phyloP scores from a whole-genome alignment of 73 alveolate genomes.

The Tetrahymena borealis region DNA sequence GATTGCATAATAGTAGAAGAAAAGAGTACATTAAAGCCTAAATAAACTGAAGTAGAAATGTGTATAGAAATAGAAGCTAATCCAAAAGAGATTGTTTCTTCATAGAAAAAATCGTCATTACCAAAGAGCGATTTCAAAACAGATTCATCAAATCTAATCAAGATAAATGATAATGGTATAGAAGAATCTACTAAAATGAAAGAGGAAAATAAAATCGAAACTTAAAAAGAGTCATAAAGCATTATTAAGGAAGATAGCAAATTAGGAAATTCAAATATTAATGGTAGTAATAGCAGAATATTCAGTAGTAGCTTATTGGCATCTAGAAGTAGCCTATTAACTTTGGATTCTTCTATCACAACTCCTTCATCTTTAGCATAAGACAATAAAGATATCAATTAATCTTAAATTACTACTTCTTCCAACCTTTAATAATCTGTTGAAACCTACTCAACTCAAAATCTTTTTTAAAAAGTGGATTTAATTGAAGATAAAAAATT shows the following conservation, averaged over 20 bases:
- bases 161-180: no score
- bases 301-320: no score
- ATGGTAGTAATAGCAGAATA: no score
- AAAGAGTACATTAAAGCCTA: background rate
- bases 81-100: background rate
- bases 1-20: background rate
- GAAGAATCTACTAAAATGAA: no score
- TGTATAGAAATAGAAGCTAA: background rate
- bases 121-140: background rate
- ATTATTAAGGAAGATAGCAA: no score
- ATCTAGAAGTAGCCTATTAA: no score
- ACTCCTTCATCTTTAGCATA: no score
- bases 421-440: background rate
- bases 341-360: no score
- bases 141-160: no score
- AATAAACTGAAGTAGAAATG: background rate
- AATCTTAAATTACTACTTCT: background rate
- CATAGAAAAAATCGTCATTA: background rate
- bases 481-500: background rate
- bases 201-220: no score
- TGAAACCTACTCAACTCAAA: background rate
- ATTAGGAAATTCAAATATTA: no score
- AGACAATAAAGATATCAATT: background rate
- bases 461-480: background rate
- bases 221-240: no score